These are phyloP conservation scores for Cercospora canescens DNA, from an alignment of 2,329 filamentous ascomycete species.

Conservation along the genomic window DNA sequence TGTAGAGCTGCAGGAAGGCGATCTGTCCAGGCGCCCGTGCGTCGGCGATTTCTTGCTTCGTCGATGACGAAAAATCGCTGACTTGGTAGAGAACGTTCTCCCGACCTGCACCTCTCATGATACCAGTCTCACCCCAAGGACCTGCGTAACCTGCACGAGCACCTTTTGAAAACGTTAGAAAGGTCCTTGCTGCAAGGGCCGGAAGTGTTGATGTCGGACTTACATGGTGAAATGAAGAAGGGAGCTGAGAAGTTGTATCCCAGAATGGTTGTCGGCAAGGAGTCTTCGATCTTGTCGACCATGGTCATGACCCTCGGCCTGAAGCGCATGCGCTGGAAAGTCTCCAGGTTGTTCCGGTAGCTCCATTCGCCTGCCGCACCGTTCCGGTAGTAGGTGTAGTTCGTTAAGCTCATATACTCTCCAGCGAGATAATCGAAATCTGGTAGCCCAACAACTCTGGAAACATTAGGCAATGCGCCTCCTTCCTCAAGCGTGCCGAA, in stretches of 20 bases:
- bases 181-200: not conserved
- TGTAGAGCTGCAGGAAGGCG: slow-evolving; percentile 44
- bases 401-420: slow-evolving; percentile 16
- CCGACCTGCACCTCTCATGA: slow-evolving; percentile 52
- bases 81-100: slow-evolving; percentile 54
- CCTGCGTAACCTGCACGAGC: slow-evolving; percentile 90
- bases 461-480: slow-evolving; percentile 16
- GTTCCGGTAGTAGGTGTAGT: slow-evolving; percentile 32
- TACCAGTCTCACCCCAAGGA: slow-evolving; percentile 21
- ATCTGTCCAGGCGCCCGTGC: slow-evolving; percentile 34
- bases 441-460: slow-evolving; percentile 16
- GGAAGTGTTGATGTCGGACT: not conserved
- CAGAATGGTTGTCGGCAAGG: slow-evolving; percentile 74
- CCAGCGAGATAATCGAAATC: slow-evolving; percentile 23
- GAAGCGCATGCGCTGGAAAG: slow-evolving; percentile 26
- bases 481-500: slow-evolving; percentile 16
- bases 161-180: not conserved
- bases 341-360: slow-evolving; percentile 32
- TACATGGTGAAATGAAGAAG: slow-evolving; percentile 89
- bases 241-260: slow-evolving; percentile 78
- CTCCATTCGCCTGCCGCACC: slow-evolving; percentile 31
- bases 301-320: slow-evolving; percentile 24
- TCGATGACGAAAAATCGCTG: slow-evolving; percentile 38
- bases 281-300: slow-evolving; percentile 29
- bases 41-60: slow-evolving; percentile 35